Evolutionary conservation across 1,284 basidiomycete species (phyloP).

Genomic region (Tetrapyrgos nigripes): DNA sequence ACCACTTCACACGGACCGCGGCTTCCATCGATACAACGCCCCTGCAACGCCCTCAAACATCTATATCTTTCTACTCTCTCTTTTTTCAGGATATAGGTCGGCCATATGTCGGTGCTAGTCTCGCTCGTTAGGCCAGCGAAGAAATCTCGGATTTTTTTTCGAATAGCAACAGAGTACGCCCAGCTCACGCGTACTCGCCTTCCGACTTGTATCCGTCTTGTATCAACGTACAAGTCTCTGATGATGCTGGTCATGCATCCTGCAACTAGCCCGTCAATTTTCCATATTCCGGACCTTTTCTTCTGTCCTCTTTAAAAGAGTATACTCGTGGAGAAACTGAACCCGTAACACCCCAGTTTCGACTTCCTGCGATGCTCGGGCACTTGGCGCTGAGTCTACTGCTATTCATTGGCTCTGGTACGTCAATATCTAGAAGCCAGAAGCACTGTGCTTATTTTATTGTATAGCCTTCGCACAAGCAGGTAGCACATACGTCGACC

Average conservation of each 20-base stretch:
- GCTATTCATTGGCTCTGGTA: conserved; percentile 4
- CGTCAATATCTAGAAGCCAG: not conserved
- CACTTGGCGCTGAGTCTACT: conserved; percentile 3
- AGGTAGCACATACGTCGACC: conserved; percentile 48
- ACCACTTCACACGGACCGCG: not conserved
- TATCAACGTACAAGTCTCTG: not conserved
- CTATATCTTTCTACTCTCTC: not conserved
- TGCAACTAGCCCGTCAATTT: not conserved
- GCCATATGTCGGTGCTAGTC: not conserved
- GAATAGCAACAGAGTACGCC: not conserved
- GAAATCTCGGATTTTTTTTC: not conserved
- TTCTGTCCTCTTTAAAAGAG: not conserved
- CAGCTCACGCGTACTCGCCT: not conserved
- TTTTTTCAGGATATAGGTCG: not conserved
- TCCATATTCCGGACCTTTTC: not conserved
- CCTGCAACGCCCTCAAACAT: too few relatives aligned
- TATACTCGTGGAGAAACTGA: not conserved
- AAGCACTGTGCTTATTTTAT: not conserved
- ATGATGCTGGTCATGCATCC: not conserved
- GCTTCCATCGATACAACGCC: not conserved
- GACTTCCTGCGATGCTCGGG: not conserved
- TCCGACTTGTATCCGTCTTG: not conserved
- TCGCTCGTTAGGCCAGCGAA: too few relatives aligned
- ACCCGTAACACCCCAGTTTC: not conserved
- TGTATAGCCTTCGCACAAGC: conserved; percentile 48